These are phyloP conservation scores for Saposhnikovia divaricata DNA, from an alignment of 129 eudicot genomes.

Conservation along the genomic window DNA sequence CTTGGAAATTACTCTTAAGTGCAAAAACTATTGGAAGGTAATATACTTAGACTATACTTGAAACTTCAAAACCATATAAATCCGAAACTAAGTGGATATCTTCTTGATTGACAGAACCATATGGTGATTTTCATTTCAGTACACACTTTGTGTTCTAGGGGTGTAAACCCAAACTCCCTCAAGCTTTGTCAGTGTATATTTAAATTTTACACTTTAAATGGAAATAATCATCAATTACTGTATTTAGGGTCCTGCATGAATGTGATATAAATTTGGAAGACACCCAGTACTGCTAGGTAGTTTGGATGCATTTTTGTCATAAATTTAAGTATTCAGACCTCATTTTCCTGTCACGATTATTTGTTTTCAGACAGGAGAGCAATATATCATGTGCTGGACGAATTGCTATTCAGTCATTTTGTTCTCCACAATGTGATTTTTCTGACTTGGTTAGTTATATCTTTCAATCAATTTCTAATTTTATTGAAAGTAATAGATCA, in stretches of 20 bases:
- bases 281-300: background rate
- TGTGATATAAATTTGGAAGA: background rate
- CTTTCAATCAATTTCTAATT: background rate
- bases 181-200: background rate
- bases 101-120: background rate
- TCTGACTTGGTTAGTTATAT: slow-evolving; percentile 48
- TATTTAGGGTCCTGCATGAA: background rate
- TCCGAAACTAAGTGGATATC: background rate
- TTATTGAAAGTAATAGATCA: background rate
- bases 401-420: slow-evolving; percentile 80
- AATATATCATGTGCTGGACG: slow-evolving; percentile 61
- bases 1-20: background rate
- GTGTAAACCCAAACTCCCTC: background rate
- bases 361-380: slow-evolving; percentile 43
- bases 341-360: background rate
- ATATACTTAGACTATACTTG: background rate
- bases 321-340: background rate
- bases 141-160: background rate
- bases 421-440: slow-evolving; percentile 84
- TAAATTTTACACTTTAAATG: background rate
- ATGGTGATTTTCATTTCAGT: background rate
- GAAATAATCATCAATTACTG: background rate
- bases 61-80: background rate
- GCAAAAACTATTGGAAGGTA: background rate
- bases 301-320: background rate